phyloP scores from a whole-genome alignment of 768 basidiomycete genomes.

The Saitozyma sp. region DNA sequence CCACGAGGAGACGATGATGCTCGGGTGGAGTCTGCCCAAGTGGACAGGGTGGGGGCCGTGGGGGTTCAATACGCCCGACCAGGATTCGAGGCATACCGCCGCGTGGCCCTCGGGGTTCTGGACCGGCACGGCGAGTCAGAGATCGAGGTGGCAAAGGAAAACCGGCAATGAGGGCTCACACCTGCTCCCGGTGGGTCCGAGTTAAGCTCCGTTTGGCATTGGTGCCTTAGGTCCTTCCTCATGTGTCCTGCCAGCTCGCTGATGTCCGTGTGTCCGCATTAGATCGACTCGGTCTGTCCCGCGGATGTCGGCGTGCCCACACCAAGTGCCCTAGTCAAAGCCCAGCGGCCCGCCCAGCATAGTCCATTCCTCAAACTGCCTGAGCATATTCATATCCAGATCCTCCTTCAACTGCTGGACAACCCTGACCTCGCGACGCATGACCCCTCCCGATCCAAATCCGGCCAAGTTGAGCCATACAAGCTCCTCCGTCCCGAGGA shows the following conservation, averaged over 20 bases:
- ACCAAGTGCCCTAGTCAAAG: neutral
- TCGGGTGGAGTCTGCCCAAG: constrained; percentile 27
- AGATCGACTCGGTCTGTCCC: neutral
- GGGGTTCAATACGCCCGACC: neutral
- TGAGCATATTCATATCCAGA: constrained; percentile 10
- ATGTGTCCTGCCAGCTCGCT: neutral
- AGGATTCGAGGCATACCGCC: neutral
- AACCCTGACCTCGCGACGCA: neutral
- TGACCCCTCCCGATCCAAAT: neutral
- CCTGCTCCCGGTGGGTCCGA: constrained; percentile 12
- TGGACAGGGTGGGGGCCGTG: constrained; percentile 24
- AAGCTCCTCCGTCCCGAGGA: neutral
- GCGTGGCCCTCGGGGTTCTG: constrained; percentile 17
- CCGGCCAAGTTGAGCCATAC: neutral
- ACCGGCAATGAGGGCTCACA: constrained; percentile 7
- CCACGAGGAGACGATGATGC: constrained; percentile 20
- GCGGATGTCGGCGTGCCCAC: neutral
- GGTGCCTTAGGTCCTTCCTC: neutral
- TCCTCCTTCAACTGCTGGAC: constrained; percentile 11
- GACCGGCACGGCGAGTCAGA: constrained; percentile 16
- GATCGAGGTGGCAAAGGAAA: constrained; percentile 2
- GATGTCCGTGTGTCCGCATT: neutral
- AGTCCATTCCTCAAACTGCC: constrained; percentile 7
- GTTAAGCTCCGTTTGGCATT: constrained; percentile 10
- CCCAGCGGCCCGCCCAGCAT: neutral